Base-by-base conservation (phyloP, 129 eudicot species). In the Chrysanthemum makinoi region DNA sequence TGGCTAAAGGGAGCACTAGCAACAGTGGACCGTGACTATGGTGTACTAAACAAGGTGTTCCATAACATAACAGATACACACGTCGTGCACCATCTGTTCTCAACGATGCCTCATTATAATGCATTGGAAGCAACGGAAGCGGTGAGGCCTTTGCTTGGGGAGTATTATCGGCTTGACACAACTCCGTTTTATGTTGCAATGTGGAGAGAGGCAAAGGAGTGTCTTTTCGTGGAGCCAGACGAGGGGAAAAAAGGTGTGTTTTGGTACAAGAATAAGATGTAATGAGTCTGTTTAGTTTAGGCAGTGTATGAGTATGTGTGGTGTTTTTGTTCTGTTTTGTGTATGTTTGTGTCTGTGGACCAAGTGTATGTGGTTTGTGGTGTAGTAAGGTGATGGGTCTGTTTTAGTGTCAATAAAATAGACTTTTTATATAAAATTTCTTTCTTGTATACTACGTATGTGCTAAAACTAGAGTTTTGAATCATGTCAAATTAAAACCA, bases 1-100 rank as follows among this genome's bases (percentile, higher is more conserved):
- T 85, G 87, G 90, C 64, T 85, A 70, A 82, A 77, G 77, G 90
- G 90, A 4, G 90, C 90, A 0, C 33, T 85, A 68, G 90, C 87
- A 16, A 85, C 90, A 1, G 83, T 80, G 24, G 87, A 85, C 26
- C 66, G 87, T 46, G 90, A 85, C 75, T 82, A 85, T 17, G 85
- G 87, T 18, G 62, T 85, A 67, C 63, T 85, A 66, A 85, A 85
- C 77, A 85, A 79, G 78, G 83, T 85, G 61, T 82, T 85, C 73
- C 87, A 85, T 65, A 75, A 85, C 75, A 85, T 85, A 5, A 82
- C 85, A 2, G 85, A 82, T 44, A 82, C 85, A 11, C 90, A 85
- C 11, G 85, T 85, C 6, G 85, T 77, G 13, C 90, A 85, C 74
- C 86, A 82, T 76, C 30, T 82, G 70, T 85, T 85, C 70, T 72